These are phyloP conservation scores for Candolleomyces aberdarensis DNA, from an alignment of 768 basidiomycete species.

Conservation along the genomic window DNA sequence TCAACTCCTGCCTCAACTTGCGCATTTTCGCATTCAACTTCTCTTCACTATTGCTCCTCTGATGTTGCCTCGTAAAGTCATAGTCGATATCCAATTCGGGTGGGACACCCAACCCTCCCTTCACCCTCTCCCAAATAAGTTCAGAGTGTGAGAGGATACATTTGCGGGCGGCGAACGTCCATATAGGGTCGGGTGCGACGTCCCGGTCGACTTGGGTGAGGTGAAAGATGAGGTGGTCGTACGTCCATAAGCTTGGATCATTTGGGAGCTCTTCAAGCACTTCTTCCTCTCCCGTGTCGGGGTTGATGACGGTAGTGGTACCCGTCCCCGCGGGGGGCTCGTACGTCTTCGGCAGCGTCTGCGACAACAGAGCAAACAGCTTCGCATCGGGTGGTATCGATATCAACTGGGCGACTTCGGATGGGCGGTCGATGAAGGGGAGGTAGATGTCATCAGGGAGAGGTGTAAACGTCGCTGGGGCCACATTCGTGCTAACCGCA, in stretches of 20 bases:
- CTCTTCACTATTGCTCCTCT: not conserved
- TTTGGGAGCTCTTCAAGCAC: conserved; percentile 26
- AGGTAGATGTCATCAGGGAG: conserved; percentile 76
- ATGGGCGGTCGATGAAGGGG: conserved; percentile 81
- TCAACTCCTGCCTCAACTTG: not conserved
- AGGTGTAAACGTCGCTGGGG: conserved; percentile 66
- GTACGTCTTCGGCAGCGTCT: conserved; percentile 51
- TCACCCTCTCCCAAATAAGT: conserved; percentile 89
- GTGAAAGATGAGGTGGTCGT: conserved; percentile 63
- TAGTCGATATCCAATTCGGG: conserved; percentile 74
- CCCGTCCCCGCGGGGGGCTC: not conserved
- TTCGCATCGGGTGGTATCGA: conserved; percentile 62
- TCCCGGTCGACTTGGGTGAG: conserved; percentile 63
- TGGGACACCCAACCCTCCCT: conserved; percentile 84
- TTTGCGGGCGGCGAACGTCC: conserved; percentile 69
- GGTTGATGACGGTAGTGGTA: conserved; percentile 12
- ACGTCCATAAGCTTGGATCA: conserved; percentile 74
- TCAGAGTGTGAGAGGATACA: conserved; percentile 79
- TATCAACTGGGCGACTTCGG: conserved; percentile 71
- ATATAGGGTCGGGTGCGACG: conserved; percentile 63
- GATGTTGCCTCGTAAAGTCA: conserved; percentile 17
- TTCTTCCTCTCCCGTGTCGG: too few relatives aligned
- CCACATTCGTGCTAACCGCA: conserved; percentile 15
- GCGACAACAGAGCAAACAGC: conserved; percentile 68
- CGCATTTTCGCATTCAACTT: conserved; percentile 6